Evolutionary conservation across 352 stramenopile species (phyloP), one percentile per base, ranked within the genome.

Genomic region (Pythium phragmitis): DNA sequence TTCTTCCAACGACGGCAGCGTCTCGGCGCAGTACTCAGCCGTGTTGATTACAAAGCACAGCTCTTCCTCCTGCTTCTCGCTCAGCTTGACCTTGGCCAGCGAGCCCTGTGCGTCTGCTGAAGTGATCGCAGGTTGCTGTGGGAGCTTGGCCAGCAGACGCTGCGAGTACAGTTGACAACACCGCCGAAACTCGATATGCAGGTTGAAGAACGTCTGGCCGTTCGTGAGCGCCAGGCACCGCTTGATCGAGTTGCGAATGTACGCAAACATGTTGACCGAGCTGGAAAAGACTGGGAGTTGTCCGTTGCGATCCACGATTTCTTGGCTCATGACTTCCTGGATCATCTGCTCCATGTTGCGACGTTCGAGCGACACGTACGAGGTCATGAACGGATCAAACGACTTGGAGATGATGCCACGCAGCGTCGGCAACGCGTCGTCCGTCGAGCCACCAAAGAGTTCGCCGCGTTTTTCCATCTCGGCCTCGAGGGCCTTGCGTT

Each of bases 31-130:
- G 73, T 99, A 99, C 73, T 99, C 97, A 19, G 96, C 98, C 14
- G 98, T 99, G 82, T 99, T 98, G 67, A 99, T 96, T 7, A 99
- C 93, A 68, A 99, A 98, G 69, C 96, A 99, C 33, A 98, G 79
- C 30, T 96, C 96, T 52, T 98, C 90, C 76, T 98, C 95, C 59
- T 98, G 93, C 55, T 96, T 97, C 37, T 88, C 74, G 11, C 80
- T 79, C 54, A 98, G 60, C 49, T 88, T 88, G 52, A 89, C 68
- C 33, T 80, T 82, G 33, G 60, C 33, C 9, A 37, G 34, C 7
- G 34, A 36, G 12, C 13, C 39, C 56, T 48, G 70, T 8, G 30
- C 2, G 23, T 61, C 51, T 19, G 28, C 66, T 23, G 37, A 16
- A 43, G 28, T 33, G 30, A 62, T 65, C 7, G 57, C 37, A 0